phyloP scores from a whole-genome alignment of 352 stramenopile species.

The Peronospora belbahrii region DNA sequence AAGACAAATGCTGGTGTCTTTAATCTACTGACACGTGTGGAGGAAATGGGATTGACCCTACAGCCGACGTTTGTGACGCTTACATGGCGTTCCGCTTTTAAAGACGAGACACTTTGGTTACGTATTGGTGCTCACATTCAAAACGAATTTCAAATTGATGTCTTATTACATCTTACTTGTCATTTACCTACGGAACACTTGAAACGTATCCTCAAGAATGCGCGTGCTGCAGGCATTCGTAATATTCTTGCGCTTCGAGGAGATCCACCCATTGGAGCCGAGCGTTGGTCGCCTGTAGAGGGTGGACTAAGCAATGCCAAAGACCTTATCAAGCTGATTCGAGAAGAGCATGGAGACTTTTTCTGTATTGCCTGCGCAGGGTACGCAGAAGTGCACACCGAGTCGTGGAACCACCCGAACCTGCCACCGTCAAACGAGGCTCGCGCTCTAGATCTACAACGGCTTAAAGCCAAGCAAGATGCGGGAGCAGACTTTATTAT shows the following conservation, averaged over 20 bases:
- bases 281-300: conserved; percentile 75
- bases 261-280: conserved; percentile 91
- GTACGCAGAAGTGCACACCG: conserved; percentile 92
- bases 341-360: conserved; percentile 91
- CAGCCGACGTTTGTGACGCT: conserved; percentile 85
- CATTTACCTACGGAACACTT: conserved; percentile 62
- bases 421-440: conserved; percentile 70
- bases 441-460: conserved; percentile 88
- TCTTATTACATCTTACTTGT: conserved; percentile 76
- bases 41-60: conserved; percentile 81
- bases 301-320: conserved; percentile 90
- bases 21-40: conserved; percentile 76
- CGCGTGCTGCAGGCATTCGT: conserved; percentile 83
- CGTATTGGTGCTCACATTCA: conserved; percentile 85
- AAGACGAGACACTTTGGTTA: conserved; percentile 85
- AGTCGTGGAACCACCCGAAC: conserved; percentile 81
- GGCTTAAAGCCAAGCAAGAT: conserved; percentile 96
- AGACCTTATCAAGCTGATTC: conserved; percentile 96
- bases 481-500: conserved; percentile 98
- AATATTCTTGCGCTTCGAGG: conserved; percentile 98
- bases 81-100: conserved; percentile 87
- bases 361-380: conserved; percentile 96
- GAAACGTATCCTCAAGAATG: conserved; percentile 57
- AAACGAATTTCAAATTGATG: conserved; percentile 79
- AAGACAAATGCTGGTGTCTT: conserved; percentile 83